Percentiles rank a stretch among this genome's conserved stretches.
Conservation (phyloP, 1,284 basidiomycete genomes). For the Sanghuangporus weigelae region DNA sequence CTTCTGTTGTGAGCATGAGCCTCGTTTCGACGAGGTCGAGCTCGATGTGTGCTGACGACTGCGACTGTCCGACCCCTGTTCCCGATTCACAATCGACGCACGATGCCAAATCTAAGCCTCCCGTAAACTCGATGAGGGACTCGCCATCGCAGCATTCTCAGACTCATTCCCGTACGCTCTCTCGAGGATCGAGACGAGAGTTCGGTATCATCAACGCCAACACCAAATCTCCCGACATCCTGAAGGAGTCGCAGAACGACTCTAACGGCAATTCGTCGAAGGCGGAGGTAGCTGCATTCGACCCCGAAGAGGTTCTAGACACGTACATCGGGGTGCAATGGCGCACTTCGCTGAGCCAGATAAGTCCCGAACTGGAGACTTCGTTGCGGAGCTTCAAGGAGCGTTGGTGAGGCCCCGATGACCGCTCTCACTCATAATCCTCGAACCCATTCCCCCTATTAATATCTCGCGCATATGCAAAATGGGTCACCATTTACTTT, state of each 20-base stretch:
- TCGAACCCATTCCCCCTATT: no score
- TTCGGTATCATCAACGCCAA: not conserved
- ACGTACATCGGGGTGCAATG: constrained; percentile 8
- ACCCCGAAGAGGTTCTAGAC: not conserved
- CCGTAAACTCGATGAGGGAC: not conserved
- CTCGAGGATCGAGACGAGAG: not conserved
- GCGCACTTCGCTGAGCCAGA: constrained; percentile 7
- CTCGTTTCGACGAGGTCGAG: not conserved
- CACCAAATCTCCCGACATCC: not conserved
- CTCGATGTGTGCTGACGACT: not conserved
- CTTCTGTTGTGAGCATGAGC: not conserved
- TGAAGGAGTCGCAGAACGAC: no score
- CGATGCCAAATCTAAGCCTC: not conserved
- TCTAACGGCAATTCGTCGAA: not conserved
- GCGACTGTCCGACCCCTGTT: not conserved
- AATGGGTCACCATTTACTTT: not conserved
- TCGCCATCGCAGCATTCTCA: not conserved
- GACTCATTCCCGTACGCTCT: not conserved
- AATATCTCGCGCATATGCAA: no score
- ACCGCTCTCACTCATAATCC: no score
- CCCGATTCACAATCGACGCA: not conserved
- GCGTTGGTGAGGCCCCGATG: no score
- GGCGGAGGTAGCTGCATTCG: not conserved
- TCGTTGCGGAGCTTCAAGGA: not conserved
- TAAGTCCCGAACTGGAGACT: not conserved